Percentiles rank a stretch among this genome's conserved stretches.
These are phyloP conservation scores for Cylindrotheca fusiformis DNA, from an alignment of 108 stramenopile species.

Conservation along the genomic window DNA sequence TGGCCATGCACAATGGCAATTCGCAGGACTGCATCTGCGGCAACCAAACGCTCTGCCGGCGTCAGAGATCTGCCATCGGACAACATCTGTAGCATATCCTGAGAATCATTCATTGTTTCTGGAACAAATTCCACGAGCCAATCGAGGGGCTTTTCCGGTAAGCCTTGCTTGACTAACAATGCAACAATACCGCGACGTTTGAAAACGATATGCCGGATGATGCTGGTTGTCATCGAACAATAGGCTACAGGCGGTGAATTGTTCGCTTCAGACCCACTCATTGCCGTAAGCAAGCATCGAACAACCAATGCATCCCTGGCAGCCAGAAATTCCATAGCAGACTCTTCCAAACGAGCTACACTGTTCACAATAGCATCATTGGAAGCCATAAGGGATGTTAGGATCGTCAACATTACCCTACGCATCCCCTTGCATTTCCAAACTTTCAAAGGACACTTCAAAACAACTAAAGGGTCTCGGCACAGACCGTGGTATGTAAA, in stretches of 20 bases:
- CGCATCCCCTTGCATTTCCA: slow-evolving; percentile 59
- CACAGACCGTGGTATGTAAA: slow-evolving; percentile 47
- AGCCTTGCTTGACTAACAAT: slow-evolving; percentile 56
- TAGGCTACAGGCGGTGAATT: slow-evolving; percentile 5
- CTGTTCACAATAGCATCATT: slow-evolving; percentile 40
- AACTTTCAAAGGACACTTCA: slow-evolving; percentile 50
- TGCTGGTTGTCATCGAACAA: slow-evolving; percentile 44
- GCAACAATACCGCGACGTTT: slow-evolving; percentile 53
- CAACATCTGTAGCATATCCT: slow-evolving; percentile 34
- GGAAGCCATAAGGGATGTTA: slow-evolving; percentile 42
- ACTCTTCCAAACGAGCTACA: slow-evolving; percentile 8
- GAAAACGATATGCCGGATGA: slow-evolving; percentile 47
- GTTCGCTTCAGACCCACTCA: slow-evolving; percentile 21
- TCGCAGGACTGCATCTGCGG: slow-evolving; percentile 57
- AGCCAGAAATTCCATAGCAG: slow-evolving; percentile 45
- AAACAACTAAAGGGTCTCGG: slow-evolving; percentile 61
- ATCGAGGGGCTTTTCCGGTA: slow-evolving; percentile 46
- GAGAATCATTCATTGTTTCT: slow-evolving; percentile 57
- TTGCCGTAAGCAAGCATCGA: slow-evolving; percentile 47
- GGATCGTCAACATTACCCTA: slow-evolving; percentile 41
- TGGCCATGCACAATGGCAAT: slow-evolving; percentile 50
- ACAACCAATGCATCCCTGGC: slow-evolving; percentile 52
- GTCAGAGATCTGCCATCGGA: slow-evolving; percentile 50
- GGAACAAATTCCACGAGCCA: slow-evolving; percentile 72
- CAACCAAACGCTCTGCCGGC: slow-evolving; percentile 48